Base-by-base conservation (phyloP, 1,284 basidiomycete genomes). In the Fomitopsis pinicola region DNA sequence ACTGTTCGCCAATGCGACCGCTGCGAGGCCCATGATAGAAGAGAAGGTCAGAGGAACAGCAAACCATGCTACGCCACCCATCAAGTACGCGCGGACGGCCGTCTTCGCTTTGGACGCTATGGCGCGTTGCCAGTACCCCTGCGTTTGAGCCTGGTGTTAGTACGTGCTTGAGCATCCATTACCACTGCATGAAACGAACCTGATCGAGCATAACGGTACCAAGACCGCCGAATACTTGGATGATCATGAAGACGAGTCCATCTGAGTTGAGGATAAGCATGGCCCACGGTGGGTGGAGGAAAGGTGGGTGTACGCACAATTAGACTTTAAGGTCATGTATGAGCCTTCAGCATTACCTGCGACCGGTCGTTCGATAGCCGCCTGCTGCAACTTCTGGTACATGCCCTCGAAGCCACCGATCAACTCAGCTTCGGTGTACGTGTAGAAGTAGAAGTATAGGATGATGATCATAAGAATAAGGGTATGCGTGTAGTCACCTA, bases 1-100 rank as follows among this genome's bases (percentile, higher is more conserved):
- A 54, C 61, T 54, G 55, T 58, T 65, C 8, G 69, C 67, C 33
- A 71, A 62, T 2, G 73, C 76, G 30, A 75, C 68, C 0, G 76
- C 77, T 1, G 73, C 77, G 2, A 80, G 71, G 22, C 78, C 79
- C 64, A 78, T 73, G 5, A 76, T 72, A 8, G 76, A 76, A 3
- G 77, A 77, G 59, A 79, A 76, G 17, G 74, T 68, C 62, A 78
- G 73, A 1, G 79, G 79, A 30, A 80, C 70, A 22, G 75, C 70
- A 36, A 76, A 73, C 75, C 75, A 78, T 3, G 74, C 72, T 14
- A 73, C 62, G 3, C 76, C 76, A 19, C 76, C 77, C 44, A 78
- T 64, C 22, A 77, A 69, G 61, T 74, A 75, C 50, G 71, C 71
- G 45, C 67, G 68, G n/a, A 74, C 70, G 8, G 72, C 71, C 9